phyloP scores from a whole-genome alignment of 345 rosid species.

The Euphorbia lathyris region DNA sequence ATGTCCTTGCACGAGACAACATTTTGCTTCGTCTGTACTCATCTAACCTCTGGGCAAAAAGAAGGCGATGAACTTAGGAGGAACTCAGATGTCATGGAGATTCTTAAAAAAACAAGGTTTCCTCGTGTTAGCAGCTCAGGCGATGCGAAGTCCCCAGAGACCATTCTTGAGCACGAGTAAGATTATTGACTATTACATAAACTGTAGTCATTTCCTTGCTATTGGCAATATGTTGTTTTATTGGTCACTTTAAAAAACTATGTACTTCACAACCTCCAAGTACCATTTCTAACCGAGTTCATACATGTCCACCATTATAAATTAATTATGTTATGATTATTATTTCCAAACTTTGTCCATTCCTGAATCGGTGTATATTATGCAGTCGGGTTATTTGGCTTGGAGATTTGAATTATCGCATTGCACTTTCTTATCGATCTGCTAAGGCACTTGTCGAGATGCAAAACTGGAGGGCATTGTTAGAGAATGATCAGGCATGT shows the following conservation, averaged over 20 bases:
- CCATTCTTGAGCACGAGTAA: slow-evolving; percentile 95
- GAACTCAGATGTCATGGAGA: slow-evolving; percentile 95
- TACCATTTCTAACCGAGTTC: not conserved
- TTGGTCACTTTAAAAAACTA: not conserved
- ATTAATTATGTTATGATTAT: not conserved
- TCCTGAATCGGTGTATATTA: slow-evolving; percentile 13
- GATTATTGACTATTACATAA: slow-evolving; percentile 21
- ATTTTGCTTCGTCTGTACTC: slow-evolving; percentile 91
- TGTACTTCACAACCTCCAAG: not conserved
- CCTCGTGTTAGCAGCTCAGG: slow-evolving; percentile 58
- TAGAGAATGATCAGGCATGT: slow-evolving; percentile 90
- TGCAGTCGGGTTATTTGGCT: slow-evolving; percentile 95
- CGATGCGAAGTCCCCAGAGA: slow-evolving; percentile 83
- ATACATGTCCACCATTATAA: not conserved
- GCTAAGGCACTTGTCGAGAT: slow-evolving; percentile 98
- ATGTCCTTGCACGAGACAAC: slow-evolving; percentile 91
- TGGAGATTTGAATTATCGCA: slow-evolving; percentile 95
- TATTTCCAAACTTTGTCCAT: slow-evolving; percentile 1
- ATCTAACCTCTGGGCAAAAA: slow-evolving; percentile 95
- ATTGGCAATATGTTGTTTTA: not conserved
- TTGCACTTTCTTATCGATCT: slow-evolving; percentile 88
- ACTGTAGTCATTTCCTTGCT: not conserved
- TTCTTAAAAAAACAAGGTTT: slow-evolving; percentile 89
- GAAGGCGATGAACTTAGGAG: slow-evolving; percentile 92
- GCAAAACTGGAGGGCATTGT: slow-evolving; percentile 98